Percentiles rank a stretch among this genome's conserved stretches.
Conservation (phyloP, 441 rosid genomes). For the Euphorbia schlechtendalii region DNA sequence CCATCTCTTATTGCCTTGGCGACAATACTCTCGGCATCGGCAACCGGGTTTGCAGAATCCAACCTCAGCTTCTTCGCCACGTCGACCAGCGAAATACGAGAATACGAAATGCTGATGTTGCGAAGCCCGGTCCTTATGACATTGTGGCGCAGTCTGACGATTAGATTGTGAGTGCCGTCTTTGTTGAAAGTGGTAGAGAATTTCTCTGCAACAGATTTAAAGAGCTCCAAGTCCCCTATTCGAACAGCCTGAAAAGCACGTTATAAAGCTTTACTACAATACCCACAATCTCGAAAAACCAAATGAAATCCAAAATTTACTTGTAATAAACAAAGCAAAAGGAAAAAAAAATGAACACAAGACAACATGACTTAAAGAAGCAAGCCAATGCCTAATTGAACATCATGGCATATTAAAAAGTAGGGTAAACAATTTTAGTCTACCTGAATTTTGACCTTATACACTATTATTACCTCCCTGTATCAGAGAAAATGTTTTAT, state of each 20-base stretch:
- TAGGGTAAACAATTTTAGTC: too few relatives aligned
- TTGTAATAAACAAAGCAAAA: not conserved
- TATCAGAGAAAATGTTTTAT: too few relatives aligned
- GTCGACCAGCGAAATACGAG: constrained; percentile 65
- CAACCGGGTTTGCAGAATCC: constrained; percentile 56
- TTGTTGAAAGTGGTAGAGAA: constrained; percentile 47
- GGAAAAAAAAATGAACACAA: not conserved
- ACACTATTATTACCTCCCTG: too few relatives aligned
- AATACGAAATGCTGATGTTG: constrained; percentile 70
- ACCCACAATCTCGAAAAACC: not conserved
- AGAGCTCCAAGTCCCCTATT: constrained; percentile 72
- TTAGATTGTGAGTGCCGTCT: constrained; percentile 59
- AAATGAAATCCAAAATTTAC: constrained; percentile 11
- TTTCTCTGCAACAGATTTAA: constrained; percentile 62
- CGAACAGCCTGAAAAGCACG: constrained; percentile 58
- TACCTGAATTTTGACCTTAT: too few relatives aligned
- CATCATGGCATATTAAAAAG: not conserved
- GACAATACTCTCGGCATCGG: constrained; percentile 72
- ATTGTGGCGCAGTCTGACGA: constrained; percentile 69
- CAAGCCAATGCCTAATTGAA: not conserved
- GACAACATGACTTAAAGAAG: not conserved
- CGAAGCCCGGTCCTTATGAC: constrained; percentile 72
- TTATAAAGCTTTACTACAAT: not conserved
- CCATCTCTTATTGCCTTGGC: constrained; percentile 71
- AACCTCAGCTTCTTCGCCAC: constrained; percentile 64